Percentiles rank a stretch among this genome's conserved stretches.
Evolutionary conservation across 495 filamentous ascomycete genomes (phyloP).

Genomic region (Evansstolkia leycettana): DNA sequence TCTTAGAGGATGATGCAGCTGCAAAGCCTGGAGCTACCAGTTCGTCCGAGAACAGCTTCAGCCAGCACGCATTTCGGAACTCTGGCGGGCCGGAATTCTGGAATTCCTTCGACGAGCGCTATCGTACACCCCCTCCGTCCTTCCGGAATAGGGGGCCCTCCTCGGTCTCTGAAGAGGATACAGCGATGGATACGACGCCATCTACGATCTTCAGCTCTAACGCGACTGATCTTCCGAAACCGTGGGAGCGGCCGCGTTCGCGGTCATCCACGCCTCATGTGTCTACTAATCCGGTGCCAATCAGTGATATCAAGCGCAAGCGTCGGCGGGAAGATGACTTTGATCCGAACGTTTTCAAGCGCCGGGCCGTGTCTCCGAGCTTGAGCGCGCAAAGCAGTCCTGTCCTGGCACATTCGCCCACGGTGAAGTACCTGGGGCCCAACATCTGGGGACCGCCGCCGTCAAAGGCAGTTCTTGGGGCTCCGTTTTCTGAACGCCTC

Average conservation of each 20-base stretch:
- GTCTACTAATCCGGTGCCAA: conserved; percentile 24
- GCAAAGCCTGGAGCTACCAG: conserved; percentile 36
- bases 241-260: conserved; percentile 23
- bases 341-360: conserved; percentile 80
- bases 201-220: conserved; percentile 31
- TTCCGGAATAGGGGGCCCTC: conserved; percentile 40
- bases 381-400: conserved; percentile 86
- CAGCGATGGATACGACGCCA: conserved; percentile 63
- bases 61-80: conserved; percentile 56
- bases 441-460: conserved; percentile 54
- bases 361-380: conserved; percentile 84
- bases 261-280: conserved; percentile 40
- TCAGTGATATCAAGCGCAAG: conserved; percentile 65
- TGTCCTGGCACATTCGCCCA: conserved; percentile 66
- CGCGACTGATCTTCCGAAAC: conserved; percentile 17
- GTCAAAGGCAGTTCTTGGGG: conserved; percentile 45
- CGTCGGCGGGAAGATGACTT: conserved; percentile 84
- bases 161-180: conserved; percentile 59
- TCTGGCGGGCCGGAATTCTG: conserved; percentile 65
- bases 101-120: conserved; percentile 58
- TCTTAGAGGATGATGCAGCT: conserved; percentile 44
- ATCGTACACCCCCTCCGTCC: conserved; percentile 55
- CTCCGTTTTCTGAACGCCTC: conserved; percentile 36
- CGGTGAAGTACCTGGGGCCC: conserved; percentile 52
- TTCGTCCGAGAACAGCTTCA: conserved; percentile 54